Evolutionary conservation across 2,329 filamentous ascomycete genomes (phyloP).

Genomic region (Xylariaceae sp.): DNA sequence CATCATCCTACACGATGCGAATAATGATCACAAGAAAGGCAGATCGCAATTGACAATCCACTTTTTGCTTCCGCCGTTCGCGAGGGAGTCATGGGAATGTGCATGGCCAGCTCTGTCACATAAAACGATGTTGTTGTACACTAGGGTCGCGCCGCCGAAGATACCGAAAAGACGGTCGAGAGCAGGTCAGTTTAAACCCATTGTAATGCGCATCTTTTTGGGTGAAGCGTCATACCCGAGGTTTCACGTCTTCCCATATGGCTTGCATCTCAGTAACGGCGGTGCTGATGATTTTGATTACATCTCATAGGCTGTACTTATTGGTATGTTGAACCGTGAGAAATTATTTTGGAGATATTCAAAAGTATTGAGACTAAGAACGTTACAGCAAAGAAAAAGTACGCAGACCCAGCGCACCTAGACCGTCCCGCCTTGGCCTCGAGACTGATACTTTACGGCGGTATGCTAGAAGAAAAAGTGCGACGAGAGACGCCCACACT

Average conservation of each 20-base stretch:
- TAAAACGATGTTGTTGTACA: conserved; percentile 55
- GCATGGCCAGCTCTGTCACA: conserved; percentile 2
- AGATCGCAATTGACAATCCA: too few species aligned
- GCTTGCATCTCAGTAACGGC: too few species aligned
- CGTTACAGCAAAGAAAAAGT: conserved; percentile 53
- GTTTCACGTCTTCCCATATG: too few species aligned
- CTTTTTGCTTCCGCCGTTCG: too few species aligned
- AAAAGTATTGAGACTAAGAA: conserved; percentile 17
- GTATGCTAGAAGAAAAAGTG: conserved; percentile 55
- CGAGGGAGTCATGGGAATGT: neutral
- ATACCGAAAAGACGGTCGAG: conserved; percentile 58
- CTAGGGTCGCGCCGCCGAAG: conserved; percentile 56
- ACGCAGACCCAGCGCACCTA: conserved; percentile 23
- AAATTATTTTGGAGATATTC: conserved; percentile 1
- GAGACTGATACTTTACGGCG: too few species aligned
- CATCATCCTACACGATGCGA: too few species aligned
- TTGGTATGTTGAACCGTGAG: conserved; percentile 42
- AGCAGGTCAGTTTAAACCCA: conserved; percentile 46
- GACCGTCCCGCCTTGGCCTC: neutral
- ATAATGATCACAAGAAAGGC: too few species aligned
- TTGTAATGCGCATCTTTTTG: neutral
- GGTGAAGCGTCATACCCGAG: neutral
- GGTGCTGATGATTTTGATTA: neutral
- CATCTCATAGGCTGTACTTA: conserved; percentile 45
- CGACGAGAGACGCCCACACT: conserved; percentile 51